phyloP scores from a whole-genome alignment of 2,329 filamentous ascomycete species.

The Sporothrix phasma region DNA sequence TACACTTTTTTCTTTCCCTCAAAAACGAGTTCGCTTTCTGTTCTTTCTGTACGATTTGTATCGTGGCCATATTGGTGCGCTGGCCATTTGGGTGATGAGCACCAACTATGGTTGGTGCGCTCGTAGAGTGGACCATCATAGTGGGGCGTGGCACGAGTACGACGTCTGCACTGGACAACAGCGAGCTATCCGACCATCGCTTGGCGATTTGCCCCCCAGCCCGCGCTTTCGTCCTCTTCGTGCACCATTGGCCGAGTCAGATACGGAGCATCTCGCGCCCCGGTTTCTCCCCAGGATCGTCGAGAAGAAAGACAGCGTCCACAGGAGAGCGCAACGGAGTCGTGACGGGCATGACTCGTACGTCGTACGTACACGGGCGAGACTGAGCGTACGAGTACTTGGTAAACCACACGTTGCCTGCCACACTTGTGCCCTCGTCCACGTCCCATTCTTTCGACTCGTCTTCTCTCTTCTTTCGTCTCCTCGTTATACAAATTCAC shows the following conservation, averaged over 20 bases:
- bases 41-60: no score
- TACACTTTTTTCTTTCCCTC: no score
- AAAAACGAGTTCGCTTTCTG: no score
- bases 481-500: background rate
- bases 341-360: background rate
- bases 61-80: no score
- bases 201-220: slow-evolving; percentile 1
- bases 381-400: no score
- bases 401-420: background rate
- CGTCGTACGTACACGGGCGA: no score
- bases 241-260: no score
- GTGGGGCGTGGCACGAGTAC: no score
- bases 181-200: slow-evolving; percentile 8
- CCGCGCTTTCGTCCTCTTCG: background rate
- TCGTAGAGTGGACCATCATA: no score
- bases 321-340: background rate
- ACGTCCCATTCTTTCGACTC: background rate
- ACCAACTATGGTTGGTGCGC: no score
- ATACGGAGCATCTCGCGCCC: background rate
- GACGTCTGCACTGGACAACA: no score
- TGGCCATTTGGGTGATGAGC: no score
- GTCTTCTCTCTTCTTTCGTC: background rate
- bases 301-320: background rate
- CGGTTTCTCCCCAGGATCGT: background rate
- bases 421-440: background rate